These are phyloP conservation scores for Puccinia brachypodii DNA, from an alignment of 1,284 basidiomycete genomes.

Conservation along the genomic window DNA sequence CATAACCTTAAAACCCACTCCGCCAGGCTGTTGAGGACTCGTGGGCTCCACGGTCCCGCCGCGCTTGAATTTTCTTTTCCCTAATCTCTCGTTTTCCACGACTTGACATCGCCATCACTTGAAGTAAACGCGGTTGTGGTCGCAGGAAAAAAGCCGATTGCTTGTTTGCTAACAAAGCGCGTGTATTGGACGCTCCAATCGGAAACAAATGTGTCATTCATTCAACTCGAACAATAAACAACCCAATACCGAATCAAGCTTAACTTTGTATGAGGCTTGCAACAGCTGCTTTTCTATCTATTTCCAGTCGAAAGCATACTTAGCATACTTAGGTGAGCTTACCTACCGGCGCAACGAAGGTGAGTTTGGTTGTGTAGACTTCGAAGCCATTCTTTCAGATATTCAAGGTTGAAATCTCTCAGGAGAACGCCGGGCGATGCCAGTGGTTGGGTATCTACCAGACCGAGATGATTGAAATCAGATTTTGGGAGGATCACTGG, in stretches of 20 bases:
- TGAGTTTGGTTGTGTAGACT: background rate
- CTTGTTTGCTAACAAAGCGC: background rate
- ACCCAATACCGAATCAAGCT: background rate
- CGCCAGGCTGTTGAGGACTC: background rate
- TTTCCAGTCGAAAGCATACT: background rate
- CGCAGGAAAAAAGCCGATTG: background rate
- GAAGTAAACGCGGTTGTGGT: background rate
- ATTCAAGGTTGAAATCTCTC: slow-evolving; percentile 29
- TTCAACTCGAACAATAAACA: background rate
- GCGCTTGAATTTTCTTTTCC: background rate
- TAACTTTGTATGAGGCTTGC: background rate
- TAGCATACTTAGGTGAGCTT: background rate
- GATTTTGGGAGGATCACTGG: slow-evolving; percentile 17
- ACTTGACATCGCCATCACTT: background rate
- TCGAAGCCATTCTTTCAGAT: slow-evolving; percentile 22
- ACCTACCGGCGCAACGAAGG: slow-evolving; percentile 2
- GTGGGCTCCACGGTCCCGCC: background rate
- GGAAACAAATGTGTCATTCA: background rate
- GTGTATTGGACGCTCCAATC: background rate
- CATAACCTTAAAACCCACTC: background rate
- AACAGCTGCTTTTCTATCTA: background rate
- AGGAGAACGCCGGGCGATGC: slow-evolving; percentile 23
- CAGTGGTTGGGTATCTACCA: slow-evolving; percentile 32
- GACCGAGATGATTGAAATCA: slow-evolving; percentile 16
- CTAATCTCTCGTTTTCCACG: slow-evolving; percentile 15